Evolutionary conservation across 2,329 filamentous ascomycete species (phyloP), one percentile per base, ranked within the genome.

Genomic region (Leptographium lundbergii): DNA sequence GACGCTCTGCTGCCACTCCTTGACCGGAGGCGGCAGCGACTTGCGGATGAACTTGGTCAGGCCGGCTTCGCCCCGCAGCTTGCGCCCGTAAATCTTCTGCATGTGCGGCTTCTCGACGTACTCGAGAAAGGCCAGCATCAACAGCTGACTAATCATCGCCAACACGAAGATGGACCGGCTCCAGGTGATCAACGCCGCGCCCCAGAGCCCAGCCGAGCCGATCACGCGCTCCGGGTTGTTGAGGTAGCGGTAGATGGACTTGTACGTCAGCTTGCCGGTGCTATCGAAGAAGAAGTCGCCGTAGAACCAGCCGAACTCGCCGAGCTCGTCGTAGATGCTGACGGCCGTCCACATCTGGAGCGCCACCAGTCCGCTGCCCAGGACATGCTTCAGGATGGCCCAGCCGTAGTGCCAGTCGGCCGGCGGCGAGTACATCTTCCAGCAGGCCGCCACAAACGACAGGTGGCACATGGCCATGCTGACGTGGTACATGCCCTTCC

Each of bases 241-340:
- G 65, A 99, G 78, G 74, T 95, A 99, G 54, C 94, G 90, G 72
- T 99, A 99, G 67, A 99, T 99, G 62, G 92, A 95, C 65, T 88
- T 91, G 73, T 99, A 99, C 0, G 89, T 97, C 62, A 97, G 79
- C 73, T 94, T 95, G 14, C 87, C 86, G 13, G 86, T 83, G 53
- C 89, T 87, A 62, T 96, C 90, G 69, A 94, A 96, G 78, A 99
- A 97, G 77, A 97, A 99, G 70, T 99, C 94, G 22, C 94, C 94
- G 68, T 91, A 97, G 77, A 97, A 97, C 92, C 92, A 99, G 66
- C 94, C 94, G 67, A 97, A 99, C 69, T 99, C 94, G 59, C 94
- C 94, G 0, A 99, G 82, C 2, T 90, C 95, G 56, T 96, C 91
- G 71, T 97, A 95, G 65, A 97, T 91, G 71, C 91, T 96, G 64